Base-by-base conservation (phyloP, 1,284 basidiomycete species). In the Ustilago bromivora region DNA sequence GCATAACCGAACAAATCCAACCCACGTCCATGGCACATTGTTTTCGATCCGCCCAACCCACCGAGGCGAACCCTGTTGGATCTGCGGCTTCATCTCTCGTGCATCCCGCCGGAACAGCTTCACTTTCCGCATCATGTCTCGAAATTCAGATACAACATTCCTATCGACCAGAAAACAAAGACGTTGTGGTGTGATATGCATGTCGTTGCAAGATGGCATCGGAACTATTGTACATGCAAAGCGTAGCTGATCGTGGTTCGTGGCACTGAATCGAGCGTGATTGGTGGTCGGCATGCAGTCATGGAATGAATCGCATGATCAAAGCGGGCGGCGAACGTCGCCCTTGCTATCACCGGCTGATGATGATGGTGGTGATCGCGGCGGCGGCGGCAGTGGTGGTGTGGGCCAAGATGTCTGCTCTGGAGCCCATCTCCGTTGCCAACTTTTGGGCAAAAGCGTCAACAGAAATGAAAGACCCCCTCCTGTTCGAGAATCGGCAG, bases 371-470 rank as follows among this genome's bases (percentile, higher is more conserved):
- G 56, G 10, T n/a, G 56, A 31, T 43, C 31, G 56, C 40, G 28
- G 54, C 19, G 19, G 8, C 38, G n/a, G 31, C 23, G 56, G 28
- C 40, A 3, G 40, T 13, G 56, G 13, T 51, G 40, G 19, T 19
- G 56, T 28, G 40, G 23, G 40, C 23, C 40, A 40, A 19, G 54
- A 56, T 15, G 19, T 41, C 36, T 57, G 40, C 19, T 46, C 38
- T 61, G 61, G 43, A 28, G 17, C 46, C 68, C 64, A 71, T 36
- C 40, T 68, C 15, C 38, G 61, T 61, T 66, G 70, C 75, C 75
- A 77, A 43, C 67, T 73, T 52, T 67, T 63, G 1, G 75, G 71
- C 65, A 77, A 55, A 11, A 71, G 36, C 19, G 61, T 41, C 31
- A 57, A 58, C n/a, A 73, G 46, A 23, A 61, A 66, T 34, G 38